Conservation (phyloP, 495 filamentous ascomycete species). For the Penicillium paradoxum region DNA sequence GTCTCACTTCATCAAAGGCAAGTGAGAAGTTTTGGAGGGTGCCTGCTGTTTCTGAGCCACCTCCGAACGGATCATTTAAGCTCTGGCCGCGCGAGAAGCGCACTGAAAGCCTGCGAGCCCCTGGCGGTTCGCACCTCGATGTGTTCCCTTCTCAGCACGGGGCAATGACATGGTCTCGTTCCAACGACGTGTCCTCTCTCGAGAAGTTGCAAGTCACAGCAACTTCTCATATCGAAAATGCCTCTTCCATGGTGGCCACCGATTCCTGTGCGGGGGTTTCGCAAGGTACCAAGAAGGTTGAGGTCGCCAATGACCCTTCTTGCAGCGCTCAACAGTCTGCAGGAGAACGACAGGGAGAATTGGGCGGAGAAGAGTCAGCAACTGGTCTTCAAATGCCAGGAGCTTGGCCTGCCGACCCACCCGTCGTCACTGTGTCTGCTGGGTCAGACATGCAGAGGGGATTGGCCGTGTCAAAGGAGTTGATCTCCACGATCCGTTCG, state of each 20-base stretch:
- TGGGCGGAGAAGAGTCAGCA: not conserved
- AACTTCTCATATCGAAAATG: not conserved
- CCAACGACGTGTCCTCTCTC: not conserved
- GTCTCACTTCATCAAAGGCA: not conserved
- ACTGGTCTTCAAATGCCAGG: not conserved
- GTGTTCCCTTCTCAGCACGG: not conserved
- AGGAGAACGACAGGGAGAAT: not conserved
- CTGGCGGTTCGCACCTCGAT: not conserved
- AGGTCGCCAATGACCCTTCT: not conserved
- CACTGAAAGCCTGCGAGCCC: not conserved
- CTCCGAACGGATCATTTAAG: not conserved
- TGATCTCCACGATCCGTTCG: not conserved
- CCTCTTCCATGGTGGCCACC: not conserved
- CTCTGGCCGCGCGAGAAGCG: not conserved
- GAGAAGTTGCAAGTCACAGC: not conserved
- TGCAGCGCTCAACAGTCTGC: not conserved
- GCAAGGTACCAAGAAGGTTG: not conserved
- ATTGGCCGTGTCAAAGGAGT: not conserved
- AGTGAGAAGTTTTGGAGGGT: not conserved
- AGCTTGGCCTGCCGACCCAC: not conserved
- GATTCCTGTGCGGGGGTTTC: constrained; percentile 5
- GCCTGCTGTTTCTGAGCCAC: not conserved
- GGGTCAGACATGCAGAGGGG: not conserved
- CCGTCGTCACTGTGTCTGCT: not conserved
- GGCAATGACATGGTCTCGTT: not conserved